Evolutionary conservation across 2,329 filamentous ascomycete genomes (phyloP).

Genomic region (Fusarium odoratissimum): DNA sequence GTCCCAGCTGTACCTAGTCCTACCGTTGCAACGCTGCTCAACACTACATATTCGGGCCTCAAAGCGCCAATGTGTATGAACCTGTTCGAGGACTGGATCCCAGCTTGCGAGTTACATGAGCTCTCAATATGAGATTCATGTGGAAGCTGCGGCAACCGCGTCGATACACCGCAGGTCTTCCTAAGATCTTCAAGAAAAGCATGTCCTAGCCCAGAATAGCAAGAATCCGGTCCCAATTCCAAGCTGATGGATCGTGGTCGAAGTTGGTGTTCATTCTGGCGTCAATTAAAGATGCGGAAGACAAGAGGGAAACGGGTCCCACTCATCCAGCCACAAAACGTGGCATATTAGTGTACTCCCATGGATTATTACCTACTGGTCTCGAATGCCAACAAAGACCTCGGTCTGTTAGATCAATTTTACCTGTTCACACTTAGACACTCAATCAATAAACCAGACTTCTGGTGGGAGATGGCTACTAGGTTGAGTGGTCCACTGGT

Average conservation of each 20-base stretch:
- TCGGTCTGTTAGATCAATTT: conserved; percentile 4
- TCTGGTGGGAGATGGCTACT: not conserved
- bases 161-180: not conserved
- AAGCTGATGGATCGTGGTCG: not conserved
- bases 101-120: not conserved
- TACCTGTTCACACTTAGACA: not conserved
- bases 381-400: conserved; percentile 13
- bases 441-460: not conserved
- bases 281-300: not conserved
- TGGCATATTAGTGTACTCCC: not conserved
- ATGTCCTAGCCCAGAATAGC: not conserved
- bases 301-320: conserved; percentile 2
- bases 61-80: conserved; percentile 2
- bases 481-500: not conserved
- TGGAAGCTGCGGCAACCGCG: conserved; percentile 12
- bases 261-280: not conserved
- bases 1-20: not conserved
- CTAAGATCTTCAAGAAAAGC: not conserved
- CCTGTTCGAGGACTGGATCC: not conserved
- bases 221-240: not conserved
- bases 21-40: conserved; percentile 1
- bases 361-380: not conserved
- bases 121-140: not conserved
- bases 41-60: not conserved
- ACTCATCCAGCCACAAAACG: conserved; percentile 9